Evolutionary conservation across 1,284 basidiomycete species (phyloP), one percentile per base, ranked within the genome.

Genomic region (Microstroma glucosiphilum): DNA sequence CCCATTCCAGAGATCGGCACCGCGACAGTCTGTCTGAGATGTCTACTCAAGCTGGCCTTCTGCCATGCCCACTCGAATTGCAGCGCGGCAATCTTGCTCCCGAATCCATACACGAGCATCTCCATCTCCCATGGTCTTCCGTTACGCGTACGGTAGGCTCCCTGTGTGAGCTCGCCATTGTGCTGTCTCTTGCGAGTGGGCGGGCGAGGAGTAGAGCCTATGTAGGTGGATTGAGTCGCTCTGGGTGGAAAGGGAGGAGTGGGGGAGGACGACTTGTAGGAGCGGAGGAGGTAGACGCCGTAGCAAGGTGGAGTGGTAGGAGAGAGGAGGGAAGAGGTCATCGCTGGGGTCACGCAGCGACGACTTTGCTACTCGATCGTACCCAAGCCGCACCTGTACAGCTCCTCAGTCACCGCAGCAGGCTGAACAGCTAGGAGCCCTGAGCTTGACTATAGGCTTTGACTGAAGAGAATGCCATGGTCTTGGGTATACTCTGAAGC

Each of bases 51-150:
- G 60, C 83, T 78, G 8, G 84, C 84, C 63, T 91, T 87, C 75
- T 92, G 90, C 91, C 91, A 93, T 17, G 90, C 90, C 90, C 90
- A 92, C 81, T 93, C 91, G 73, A 92, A 92, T 56, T 79, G 66
- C 2, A 92, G 82, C 0, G 91, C 91, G 0, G 89, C 85, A 23
- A 92, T 82, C 76, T 88, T 88, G 62, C 89, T 91, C 0, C 90
- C 89, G 75, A 94, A 93, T 6, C 90, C 90, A 73, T 89, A 85
- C 0, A 93, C 89, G 59, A 92, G 87, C 84, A 91, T 86, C 64
- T 90, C 88, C 89, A 92, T 92, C 49, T 87, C 85, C 91, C 91
- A 94, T 21, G 91, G 91, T 40, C 91, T 80, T 30, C 85, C 84
- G 4, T 82, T 79, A 40, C 82, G 82, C 0, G 91, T 94, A 77